These are phyloP conservation scores for Trichoderma cornu-damae DNA, from an alignment of 2,329 filamentous ascomycete genomes.

Conservation along the genomic window DNA sequence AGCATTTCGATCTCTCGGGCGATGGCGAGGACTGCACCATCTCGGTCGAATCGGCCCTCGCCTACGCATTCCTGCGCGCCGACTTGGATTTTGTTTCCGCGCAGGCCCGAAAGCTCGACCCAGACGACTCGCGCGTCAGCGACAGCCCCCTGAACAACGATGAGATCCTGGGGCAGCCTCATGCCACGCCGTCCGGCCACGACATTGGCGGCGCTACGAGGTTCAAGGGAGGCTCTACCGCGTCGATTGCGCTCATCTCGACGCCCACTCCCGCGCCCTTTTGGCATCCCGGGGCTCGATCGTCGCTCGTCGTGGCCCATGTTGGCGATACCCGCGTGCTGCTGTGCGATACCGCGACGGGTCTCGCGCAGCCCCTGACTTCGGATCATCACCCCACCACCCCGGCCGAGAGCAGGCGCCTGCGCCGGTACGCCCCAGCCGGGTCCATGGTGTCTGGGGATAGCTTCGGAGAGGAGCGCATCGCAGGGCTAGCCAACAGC, in stretches of 20 bases:
- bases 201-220: slow-evolving; percentile 68
- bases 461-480: slow-evolving; percentile 94
- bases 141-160: slow-evolving; percentile 79
- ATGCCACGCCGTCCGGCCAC: slow-evolving; percentile 50
- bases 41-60: slow-evolving; percentile 71
- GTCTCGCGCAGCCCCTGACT: slow-evolving; percentile 73
- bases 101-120: slow-evolving; percentile 75
- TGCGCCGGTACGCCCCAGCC: slow-evolving; percentile 74
- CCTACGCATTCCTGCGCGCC: slow-evolving; percentile 88
- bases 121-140: slow-evolving; percentile 62
- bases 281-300: slow-evolving; percentile 86
- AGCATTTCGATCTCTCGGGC: slow-evolving; percentile 57
- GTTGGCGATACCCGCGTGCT: slow-evolving; percentile 91
- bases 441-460: slow-evolving; percentile 77
- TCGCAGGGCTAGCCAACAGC: slow-evolving; percentile 88
- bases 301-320: slow-evolving; percentile 79
- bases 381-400: slow-evolving; percentile 90
- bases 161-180: slow-evolving; percentile 67
- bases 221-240: slow-evolving; percentile 92
- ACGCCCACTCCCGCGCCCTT: slow-evolving; percentile 89
- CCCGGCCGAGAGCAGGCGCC: slow-evolving; percentile 73
- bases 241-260: slow-evolving; percentile 82
- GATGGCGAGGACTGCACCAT: slow-evolving; percentile 32
- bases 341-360: slow-evolving; percentile 80
- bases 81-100: slow-evolving; percentile 92